Evolutionary conservation across 495 filamentous ascomycete genomes (phyloP), one percentile per base, ranked within the genome.

Genomic region (Jackrogersella multiformis): DNA sequence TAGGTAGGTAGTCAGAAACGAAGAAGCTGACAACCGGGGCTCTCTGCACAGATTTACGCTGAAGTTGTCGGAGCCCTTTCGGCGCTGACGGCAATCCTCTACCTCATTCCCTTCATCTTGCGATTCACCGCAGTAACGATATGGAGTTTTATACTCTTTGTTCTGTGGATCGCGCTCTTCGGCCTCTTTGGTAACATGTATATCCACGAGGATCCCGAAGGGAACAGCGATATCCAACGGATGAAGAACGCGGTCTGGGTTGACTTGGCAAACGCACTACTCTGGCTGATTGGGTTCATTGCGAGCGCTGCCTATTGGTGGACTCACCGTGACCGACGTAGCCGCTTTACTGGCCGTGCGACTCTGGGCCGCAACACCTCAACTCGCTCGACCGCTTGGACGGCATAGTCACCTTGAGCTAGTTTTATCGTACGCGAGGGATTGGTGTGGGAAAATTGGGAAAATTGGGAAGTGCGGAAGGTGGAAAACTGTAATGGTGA

Each of bases 171-270:
- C 71, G 85, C 85, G 2, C 81, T 95, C 38, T 96, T 97, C 76
- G 92, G 92, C 20, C 71, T 92, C 26, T 96, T 96, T 75, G 93
- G 86, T 49, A 86, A 64, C 41, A 84, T 91, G 82, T 96, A 89
- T 81, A 89, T 95, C 77, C 75, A 88, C 56, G 85, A 85, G 49
- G 74, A 91, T 66, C 71, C 88, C 6, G 80, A 87, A 60, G 85
- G 85, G 26, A 80, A 91, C 73, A 66, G 61, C 13, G 82, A 82
- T 18, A 83, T 92, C 49, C 79, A 81, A 67, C 82, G 90, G 28
- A 95, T 96, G 92, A 90, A 92, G 76, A 87, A 89, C 75, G 92
- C 92, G 24, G 91, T 93, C 26, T 97, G 92, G 92, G 78, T 96
- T 20, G 91, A 94, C 76, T 78, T 96, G 49, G 76, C 86, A 20